Conservation (phyloP, 2,329 filamentous ascomycete genomes). For the Nemania sp. region DNA sequence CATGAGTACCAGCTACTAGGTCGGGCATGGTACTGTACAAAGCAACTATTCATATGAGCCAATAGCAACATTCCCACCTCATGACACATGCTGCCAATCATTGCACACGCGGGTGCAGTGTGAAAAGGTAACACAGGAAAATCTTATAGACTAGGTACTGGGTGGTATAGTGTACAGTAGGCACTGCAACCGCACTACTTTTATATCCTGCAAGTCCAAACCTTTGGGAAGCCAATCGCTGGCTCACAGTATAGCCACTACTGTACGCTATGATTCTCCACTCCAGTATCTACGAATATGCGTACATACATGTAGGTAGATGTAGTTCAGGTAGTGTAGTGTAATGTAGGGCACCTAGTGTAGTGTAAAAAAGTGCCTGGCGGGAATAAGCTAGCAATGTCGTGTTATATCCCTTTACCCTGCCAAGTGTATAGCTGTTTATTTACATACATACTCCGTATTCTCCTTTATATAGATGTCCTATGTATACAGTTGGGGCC, state of each 20-base stretch:
- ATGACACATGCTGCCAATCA: constrained; percentile 11
- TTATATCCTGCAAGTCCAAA: constrained; percentile 21
- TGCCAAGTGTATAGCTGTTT: too few relatives aligned
- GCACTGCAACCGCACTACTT: constrained; percentile 17
- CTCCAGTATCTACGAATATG: background rate
- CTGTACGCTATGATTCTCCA: too few relatives aligned
- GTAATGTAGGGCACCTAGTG: too few relatives aligned
- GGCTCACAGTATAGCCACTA: background rate
- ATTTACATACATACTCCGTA: too few relatives aligned
- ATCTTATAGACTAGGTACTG: constrained; percentile 1
- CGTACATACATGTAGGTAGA: background rate
- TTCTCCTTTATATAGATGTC: too few relatives aligned
- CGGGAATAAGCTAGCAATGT: too few relatives aligned
- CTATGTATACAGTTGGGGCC: too few relatives aligned
- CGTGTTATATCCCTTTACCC: too few relatives aligned
- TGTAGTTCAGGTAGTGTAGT: too few relatives aligned
- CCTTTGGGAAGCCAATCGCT: constrained; percentile 19
- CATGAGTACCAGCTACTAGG: too few relatives aligned
- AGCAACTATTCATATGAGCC: background rate
- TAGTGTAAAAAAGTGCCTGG: too few relatives aligned
- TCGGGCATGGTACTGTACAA: too few relatives aligned
- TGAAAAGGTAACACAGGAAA: constrained; percentile 1
- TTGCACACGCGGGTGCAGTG: background rate
- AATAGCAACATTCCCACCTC: constrained; percentile 1
- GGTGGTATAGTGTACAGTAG: background rate